phyloP scores from a whole-genome alignment of 2,329 filamentous ascomycete species.

The Cladosporium sp. region DNA sequence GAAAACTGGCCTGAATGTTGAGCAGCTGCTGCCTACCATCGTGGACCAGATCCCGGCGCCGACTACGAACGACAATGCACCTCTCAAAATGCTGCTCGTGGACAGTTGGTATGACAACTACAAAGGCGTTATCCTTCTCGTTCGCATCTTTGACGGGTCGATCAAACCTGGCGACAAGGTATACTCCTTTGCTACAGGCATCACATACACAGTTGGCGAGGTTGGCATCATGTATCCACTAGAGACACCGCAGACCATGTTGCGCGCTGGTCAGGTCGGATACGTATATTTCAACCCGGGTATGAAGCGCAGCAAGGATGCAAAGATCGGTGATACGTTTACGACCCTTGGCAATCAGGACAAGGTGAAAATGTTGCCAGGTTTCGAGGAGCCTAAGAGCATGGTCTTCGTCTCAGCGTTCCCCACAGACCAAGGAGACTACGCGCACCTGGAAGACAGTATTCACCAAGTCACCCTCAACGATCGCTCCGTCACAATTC shows the following conservation, averaged over 20 bases:
- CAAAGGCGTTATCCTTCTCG: constrained; percentile 84
- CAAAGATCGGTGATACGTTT: constrained; percentile 93
- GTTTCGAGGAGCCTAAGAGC: constrained; percentile 94
- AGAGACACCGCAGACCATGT: constrained; percentile 71
- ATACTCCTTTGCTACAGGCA: constrained; percentile 80
- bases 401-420: constrained; percentile 99
- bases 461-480: constrained; percentile 92
- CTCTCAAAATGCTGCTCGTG: constrained; percentile 79
- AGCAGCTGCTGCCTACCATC: constrained; percentile 75
- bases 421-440: constrained; percentile 84
- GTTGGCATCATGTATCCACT: constrained; percentile 95
- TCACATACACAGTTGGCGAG: constrained; percentile 90
- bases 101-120: constrained; percentile 99
- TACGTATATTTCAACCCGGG: constrained; percentile 97
- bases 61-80: constrained; percentile 65
- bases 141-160: constrained; percentile 84
- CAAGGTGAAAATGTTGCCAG: constrained; percentile 73
- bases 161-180: constrained; percentile 79
- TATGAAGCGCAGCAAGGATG: constrained; percentile 95
- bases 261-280: constrained; percentile 90
- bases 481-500: constrained; percentile 87
- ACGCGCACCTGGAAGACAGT: constrained; percentile 82
- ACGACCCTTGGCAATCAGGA: constrained; percentile 75
- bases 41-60: constrained; percentile 82
- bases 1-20: constrained; percentile 88